phyloP scores from a whole-genome alignment of 2,329 filamentous ascomycete genomes.

The Kalmusia sp. region DNA sequence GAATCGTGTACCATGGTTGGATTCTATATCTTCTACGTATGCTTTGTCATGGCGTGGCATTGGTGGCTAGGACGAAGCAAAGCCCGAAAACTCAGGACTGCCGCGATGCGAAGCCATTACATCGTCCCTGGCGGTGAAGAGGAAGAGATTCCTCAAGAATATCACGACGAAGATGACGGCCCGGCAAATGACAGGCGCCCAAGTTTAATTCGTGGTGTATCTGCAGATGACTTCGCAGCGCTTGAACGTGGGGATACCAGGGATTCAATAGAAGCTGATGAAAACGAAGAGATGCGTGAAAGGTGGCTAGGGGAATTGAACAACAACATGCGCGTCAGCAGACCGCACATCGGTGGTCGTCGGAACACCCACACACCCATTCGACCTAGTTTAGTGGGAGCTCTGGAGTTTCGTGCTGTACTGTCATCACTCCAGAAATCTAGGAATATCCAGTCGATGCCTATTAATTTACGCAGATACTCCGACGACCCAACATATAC shows the following conservation, averaged over 20 bases:
- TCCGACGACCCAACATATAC: conserved; percentile 67
- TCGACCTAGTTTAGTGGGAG: conserved; percentile 89
- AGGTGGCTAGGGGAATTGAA: conserved; percentile 79
- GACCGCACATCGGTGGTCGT: conserved; percentile 69
- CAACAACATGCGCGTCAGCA: conserved; percentile 88
- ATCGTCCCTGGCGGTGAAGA: conserved; percentile 68
- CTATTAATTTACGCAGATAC: conserved; percentile 73
- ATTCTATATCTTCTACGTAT: conserved; percentile 90
- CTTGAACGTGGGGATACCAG: conserved; percentile 67
- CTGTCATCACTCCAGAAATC: conserved; percentile 86
- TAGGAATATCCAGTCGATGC: conserved; percentile 74
- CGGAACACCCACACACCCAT: conserved; percentile 83
- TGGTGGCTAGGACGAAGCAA: conserved; percentile 76
- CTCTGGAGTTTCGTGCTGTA: conserved; percentile 90
- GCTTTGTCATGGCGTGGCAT: conserved; percentile 89
- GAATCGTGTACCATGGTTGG: conserved; percentile 90
- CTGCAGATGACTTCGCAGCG: conserved; percentile 69
- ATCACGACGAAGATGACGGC: conserved; percentile 63
- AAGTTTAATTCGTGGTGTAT: conserved; percentile 56
- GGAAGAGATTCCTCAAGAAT: conserved; percentile 61
- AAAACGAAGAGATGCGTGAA: conserved; percentile 69
- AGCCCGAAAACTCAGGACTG: conserved; percentile 69
- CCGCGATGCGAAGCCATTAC: conserved; percentile 76
- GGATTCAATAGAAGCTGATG: conserved; percentile 61
- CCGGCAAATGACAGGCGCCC: conserved; percentile 40